phyloP scores from a whole-genome alignment of 495 filamentous ascomycete genomes.

The Aspergillus cavernicola region DNA sequence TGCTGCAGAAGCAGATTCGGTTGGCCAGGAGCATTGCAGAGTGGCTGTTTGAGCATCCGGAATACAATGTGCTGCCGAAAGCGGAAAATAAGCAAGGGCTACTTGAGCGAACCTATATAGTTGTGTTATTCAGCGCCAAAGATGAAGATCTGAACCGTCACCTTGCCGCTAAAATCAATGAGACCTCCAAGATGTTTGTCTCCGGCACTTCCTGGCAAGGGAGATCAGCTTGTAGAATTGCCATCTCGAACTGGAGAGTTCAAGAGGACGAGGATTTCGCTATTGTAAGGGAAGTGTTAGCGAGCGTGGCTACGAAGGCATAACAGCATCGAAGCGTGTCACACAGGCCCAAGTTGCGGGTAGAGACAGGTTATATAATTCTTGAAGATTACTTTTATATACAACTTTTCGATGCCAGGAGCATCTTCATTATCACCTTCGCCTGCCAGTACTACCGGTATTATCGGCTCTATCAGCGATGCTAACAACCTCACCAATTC shows the following conservation, averaged over 20 bases:
- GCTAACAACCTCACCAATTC: slow-evolving; percentile 92
- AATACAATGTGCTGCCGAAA: slow-evolving; percentile 65
- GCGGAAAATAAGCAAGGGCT: slow-evolving; percentile 28
- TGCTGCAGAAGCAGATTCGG: slow-evolving; percentile 67
- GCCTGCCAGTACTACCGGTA: slow-evolving; percentile 54
- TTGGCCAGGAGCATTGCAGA: slow-evolving; percentile 65
- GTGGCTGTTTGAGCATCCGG: slow-evolving; percentile 53
- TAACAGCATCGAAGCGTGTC: background rate
- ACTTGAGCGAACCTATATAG: slow-evolving; percentile 59
- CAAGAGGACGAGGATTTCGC: slow-evolving; percentile 36
- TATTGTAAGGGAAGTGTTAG: slow-evolving; percentile 35
- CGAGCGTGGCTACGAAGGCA: slow-evolving; percentile 21
- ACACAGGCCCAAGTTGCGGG: no score
- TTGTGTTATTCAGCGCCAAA: slow-evolving; percentile 77
- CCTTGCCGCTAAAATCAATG: slow-evolving; percentile 69
- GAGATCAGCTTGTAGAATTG: slow-evolving; percentile 67
- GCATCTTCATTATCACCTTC: slow-evolving; percentile 40
- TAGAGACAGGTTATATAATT: no score
- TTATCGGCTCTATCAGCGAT: slow-evolving; percentile 65
- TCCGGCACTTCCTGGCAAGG: slow-evolving; percentile 77
- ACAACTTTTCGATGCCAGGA: background rate
- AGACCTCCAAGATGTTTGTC: slow-evolving; percentile 71
- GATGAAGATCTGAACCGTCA: slow-evolving; percentile 60
- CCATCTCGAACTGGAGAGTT: slow-evolving; percentile 76
- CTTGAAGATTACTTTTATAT: no score